phyloP scores from a whole-genome alignment of 495 filamentous ascomycete genomes.

The Neurospora sp. region DNA sequence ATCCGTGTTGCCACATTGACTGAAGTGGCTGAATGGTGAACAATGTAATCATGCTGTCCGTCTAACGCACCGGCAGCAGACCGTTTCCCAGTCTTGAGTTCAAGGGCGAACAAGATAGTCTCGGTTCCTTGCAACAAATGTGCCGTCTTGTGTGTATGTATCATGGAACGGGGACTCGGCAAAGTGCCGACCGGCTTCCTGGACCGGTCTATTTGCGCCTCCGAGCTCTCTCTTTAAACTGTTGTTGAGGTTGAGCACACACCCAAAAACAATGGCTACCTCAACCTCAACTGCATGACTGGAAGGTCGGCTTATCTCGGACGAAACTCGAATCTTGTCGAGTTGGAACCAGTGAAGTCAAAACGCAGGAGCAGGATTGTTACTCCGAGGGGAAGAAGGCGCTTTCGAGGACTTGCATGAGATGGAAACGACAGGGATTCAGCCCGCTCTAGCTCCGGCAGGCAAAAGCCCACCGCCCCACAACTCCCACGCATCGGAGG shows the following conservation, averaged over 20 bases:
- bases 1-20: background rate
- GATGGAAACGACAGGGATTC: background rate
- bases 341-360: background rate
- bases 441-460: background rate
- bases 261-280: background rate
- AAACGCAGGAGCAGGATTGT: background rate
- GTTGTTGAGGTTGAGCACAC: background rate
- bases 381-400: too few species aligned
- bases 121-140: background rate
- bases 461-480: conserved; percentile 5
- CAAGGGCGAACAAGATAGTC: background rate
- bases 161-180: background rate
- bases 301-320: background rate
- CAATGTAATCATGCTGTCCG: background rate
- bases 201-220: background rate
- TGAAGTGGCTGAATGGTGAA: background rate
- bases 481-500: conserved; percentile 6
- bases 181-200: background rate
- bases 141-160: background rate
- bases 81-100: background rate
- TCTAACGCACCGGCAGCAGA: background rate
- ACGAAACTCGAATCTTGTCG: background rate
- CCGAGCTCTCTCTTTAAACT: background rate
- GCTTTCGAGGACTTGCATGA: too few species aligned
- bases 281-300: background rate